Evolutionary conservation across 108 stramenopile species (phyloP), one percentile per base, ranked within the genome.

Genomic region (Skeletonema tropicum): DNA sequence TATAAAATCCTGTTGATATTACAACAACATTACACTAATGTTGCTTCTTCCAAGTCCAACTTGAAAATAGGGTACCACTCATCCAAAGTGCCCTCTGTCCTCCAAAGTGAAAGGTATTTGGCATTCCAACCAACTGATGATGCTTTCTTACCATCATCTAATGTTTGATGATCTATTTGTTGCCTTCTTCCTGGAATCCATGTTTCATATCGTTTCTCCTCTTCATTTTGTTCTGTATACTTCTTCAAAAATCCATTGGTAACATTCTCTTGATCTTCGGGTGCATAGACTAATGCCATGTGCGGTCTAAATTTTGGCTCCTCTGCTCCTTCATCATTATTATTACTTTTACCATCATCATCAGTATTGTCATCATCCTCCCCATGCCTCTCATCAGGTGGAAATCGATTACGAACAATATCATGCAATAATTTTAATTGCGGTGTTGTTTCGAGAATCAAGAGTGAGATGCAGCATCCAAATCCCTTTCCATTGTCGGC

Each of bases 401-500:
- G 83, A 42, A 84, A 84, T 48, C 17, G 31, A 14, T 60, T 49
- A 17, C 49, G 57, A 26, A 80, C 69, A 41, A 62, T 52, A 25
- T 80, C 64, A 10, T 84, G 83, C 62, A 84, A 60, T 39, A 63
- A 3, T 21, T 31, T 5, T 25, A 80, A 30, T 23, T 71, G 38
- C 0, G 59, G 70, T 7, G 69, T 76, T 2, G 60, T 80, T 11
- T 80, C 65, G 0, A 80, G 52, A 5, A 80, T 58, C 19, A 84
- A 38, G 31, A 84, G 25, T 8, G 75, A 70, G 31, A 84, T 84
- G 5, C 60, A 68, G 52, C 83, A 84, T 25, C 79, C 83, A 58
- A 84, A 84, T 8, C 83, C 83, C 60, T 68, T 75, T 32, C 83
- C 83, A 42, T 76, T 57, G 63, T 84, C 83, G 0, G 83, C 83